Evolutionary conservation across 805 yeast species (phyloP), one percentile per base, ranked within the genome.

Genomic region (Clavispora santaluciae): DNA sequence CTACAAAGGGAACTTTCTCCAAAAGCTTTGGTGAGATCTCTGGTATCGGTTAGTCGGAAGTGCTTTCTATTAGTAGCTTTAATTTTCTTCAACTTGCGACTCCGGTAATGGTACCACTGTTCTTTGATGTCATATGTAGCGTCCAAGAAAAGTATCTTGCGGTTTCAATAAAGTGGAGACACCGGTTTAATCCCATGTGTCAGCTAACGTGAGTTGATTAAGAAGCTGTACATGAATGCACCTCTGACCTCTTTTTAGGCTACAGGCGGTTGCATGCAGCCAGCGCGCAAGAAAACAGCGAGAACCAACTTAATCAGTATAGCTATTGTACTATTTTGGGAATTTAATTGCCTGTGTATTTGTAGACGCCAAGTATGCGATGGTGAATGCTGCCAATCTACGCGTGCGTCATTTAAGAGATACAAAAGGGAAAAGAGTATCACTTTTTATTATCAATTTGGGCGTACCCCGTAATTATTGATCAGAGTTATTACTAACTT

Each of bases 251-350:
- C n/a, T 16, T 16, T 15, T 28, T 28, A 28, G 16, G 31, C 16
- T 20, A 20, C 31, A 28, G 31, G 31, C 31, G 31, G 31, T 15
- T 28, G 20, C 31, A 28, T 28, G 31, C 31, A 28, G 31, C 31
- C 20, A 20, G 11, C 31, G 31, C 31, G 10, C 31, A 28, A 28
- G 31, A 28, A 28, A 28, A 5, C 20, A 8, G 31, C 31, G 20
- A 20, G 31, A 10, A 15, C 31, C 18, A 28, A 28, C 31, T 28
- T 8, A 28, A 28, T 28, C 31, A 15, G 20, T 28, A 16, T 8
- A 16, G 20, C n/a, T 16, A 28, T 28, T 28, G 31, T 28, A 28
- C 20, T 16, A 16, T 28, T 15, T 28, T 12, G 20, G 31, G 20
- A 28, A 28, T 28, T 13, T 15, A 13, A 28, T 28, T 15, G 31